Evolutionary conservation across 345 rosid species (phyloP), one percentile per base, ranked within the genome.

Genomic region (Citrus sp.): DNA sequence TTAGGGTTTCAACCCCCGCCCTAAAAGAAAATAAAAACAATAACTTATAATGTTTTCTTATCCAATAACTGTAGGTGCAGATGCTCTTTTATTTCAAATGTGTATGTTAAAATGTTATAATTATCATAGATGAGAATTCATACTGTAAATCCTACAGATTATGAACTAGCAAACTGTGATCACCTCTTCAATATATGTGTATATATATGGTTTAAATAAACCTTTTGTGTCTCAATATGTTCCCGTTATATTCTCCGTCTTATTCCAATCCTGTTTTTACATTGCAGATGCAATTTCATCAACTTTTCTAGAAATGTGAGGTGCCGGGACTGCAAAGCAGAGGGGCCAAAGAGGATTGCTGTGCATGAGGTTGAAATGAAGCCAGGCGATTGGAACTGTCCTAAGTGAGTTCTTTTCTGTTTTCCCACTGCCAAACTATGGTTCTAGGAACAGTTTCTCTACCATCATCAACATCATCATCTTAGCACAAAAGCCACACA

Each of bases 341-440:
- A 84, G 76, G 96, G 96, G 55, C 96, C 98, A 64, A 77, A 81
- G 80, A 78, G 70, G 81, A 73, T 75, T 42, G 82, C 78, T 21
- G 77, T 73, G 24, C 68, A 72, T 80, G 85, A 86, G 27, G 80
- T 81, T 12, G 88, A 87, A 84, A 92, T 86, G 96, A 93, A 90
- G 89, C 86, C 85, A 75, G 96, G 94, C 76, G 98, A 93, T 86
- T 93, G 98, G 98, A 85, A 83, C 77, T 93, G 97, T 83, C 42
- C 86, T 16, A 81, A 86, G 97, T 94, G 80, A 79, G 93, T 82
- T 80, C 9, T 21, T 65, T 19, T 1, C 21, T 24, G 63, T 65
- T 12, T 49, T 32, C 24, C 9, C 25, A 28, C 28, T 19, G 24
- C 27, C 25, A 42, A 65, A 27, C 54, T 27, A 34, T 27, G 4